Percentiles rank a stretch among this genome's conserved stretches.
These are phyloP conservation scores for Starmerella bombicola DNA, from an alignment of 805 yeast genomes.

Conservation along the genomic window DNA sequence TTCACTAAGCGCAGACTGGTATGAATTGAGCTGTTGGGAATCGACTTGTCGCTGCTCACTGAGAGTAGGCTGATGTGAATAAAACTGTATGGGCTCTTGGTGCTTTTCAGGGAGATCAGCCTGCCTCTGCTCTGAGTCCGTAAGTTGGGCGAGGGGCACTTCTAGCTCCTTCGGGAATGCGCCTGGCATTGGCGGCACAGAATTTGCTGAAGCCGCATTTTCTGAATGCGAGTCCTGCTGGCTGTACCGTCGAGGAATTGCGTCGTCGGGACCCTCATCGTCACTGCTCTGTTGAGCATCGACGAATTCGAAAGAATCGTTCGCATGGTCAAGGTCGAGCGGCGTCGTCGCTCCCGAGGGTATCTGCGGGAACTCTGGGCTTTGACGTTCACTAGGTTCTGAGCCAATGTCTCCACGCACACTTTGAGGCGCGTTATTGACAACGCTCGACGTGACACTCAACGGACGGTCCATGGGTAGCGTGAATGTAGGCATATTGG, in stretches of 20 bases:
- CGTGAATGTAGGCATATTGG: conserved; percentile 28
- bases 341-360: not conserved
- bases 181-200: conserved; percentile 10
- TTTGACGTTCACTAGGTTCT: conserved; percentile 26
- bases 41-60: not conserved
- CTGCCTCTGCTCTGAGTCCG: not conserved
- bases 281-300: conserved; percentile 25
- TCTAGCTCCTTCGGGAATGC: conserved; percentile 3
- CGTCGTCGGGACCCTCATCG: conserved; percentile 18
- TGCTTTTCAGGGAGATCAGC: not conserved
- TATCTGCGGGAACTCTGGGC: conserved; percentile 17
- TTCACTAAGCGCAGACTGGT: not conserved
- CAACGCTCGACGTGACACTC: conserved; percentile 79
- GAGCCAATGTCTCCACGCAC: conserved; percentile 59
- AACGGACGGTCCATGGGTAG: conserved; percentile 49
- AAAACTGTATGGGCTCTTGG: not conserved
- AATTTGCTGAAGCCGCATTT: not conserved
- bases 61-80: not conserved
- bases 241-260: conserved; percentile 16
- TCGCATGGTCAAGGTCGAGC: not conserved
- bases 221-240: not conserved
- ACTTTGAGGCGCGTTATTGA: conserved; percentile 81
- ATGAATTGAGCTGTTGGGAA: not conserved
- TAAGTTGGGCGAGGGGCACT: not conserved
- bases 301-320: conserved; percentile 29